Conservation (phyloP, 352 stramenopile species). For the Pythium plurisporium region DNA sequence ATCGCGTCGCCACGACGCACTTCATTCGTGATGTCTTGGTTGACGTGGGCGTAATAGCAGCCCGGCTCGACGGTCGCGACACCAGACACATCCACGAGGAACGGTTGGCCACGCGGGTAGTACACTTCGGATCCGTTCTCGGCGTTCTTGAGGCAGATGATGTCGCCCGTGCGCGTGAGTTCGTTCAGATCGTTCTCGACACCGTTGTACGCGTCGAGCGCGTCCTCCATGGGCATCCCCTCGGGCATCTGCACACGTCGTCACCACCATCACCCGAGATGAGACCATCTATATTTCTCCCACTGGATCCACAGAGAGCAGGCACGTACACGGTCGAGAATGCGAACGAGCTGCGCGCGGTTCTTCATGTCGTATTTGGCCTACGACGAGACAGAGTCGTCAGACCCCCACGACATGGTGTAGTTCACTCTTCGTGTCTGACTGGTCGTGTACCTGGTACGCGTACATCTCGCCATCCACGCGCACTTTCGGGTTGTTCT, state of each 20-base stretch:
- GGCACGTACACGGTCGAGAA: conserved; percentile 60
- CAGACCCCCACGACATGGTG: no score
- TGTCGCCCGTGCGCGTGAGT: conserved; percentile 61
- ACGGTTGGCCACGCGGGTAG: conserved; percentile 58
- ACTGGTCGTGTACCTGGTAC: conserved; percentile 72
- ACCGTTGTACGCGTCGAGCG: conserved; percentile 78
- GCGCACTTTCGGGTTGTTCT: conserved; percentile 85
- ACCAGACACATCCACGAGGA: conserved; percentile 73
- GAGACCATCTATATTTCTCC: neutral
- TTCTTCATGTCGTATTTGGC: conserved; percentile 90
- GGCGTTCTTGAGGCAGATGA: conserved; percentile 84
- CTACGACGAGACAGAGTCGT: conserved; percentile 29
- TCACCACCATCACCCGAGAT: no score
- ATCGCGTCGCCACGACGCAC: conserved; percentile 73
- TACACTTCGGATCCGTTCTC: conserved; percentile 77
- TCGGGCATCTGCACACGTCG: conserved; percentile 60
- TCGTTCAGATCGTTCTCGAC: conserved; percentile 79
- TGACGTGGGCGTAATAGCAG: conserved; percentile 59
- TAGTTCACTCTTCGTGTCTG: no score
- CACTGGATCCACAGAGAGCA: neutral
- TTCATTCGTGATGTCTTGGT: conserved; percentile 62
- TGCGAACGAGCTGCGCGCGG: conserved; percentile 64
- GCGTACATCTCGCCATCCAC: conserved; percentile 71
- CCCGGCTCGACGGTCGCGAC: conserved; percentile 68
- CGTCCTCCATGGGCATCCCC: conserved; percentile 76